Conservation (phyloP, 2,329 filamentous ascomycete genomes). For the Ceratocystiopsis brevicomis region DNA sequence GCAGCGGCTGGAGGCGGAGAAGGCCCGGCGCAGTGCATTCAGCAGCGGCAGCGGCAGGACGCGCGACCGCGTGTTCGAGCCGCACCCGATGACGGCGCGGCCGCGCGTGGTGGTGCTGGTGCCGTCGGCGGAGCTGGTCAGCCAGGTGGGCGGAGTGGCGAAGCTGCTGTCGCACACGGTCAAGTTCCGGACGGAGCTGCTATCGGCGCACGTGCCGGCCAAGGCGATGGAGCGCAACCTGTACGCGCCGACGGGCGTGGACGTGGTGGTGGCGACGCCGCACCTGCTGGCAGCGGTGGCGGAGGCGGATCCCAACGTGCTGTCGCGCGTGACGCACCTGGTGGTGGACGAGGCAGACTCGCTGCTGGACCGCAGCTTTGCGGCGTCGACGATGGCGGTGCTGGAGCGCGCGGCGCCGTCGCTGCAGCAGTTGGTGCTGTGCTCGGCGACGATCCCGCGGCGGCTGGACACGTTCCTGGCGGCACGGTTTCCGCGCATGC, state of each 20-base stretch:
- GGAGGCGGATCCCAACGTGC: constrained; percentile 73
- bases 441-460: constrained; percentile 87
- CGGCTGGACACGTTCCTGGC: constrained; percentile 74
- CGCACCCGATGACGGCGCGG: constrained; percentile 55
- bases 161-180: constrained; percentile 68
- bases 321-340: constrained; percentile 77
- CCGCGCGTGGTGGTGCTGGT: constrained; percentile 75
- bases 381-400: constrained; percentile 62
- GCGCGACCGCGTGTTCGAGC: constrained; percentile 27
- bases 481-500: constrained; percentile 63
- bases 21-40: constrained; percentile 32
- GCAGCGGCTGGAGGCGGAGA: constrained; percentile 33
- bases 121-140: constrained; percentile 78
- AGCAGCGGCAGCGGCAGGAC: constrained; percentile 21
- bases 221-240: constrained; percentile 69
- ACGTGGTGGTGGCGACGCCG: constrained; percentile 73
- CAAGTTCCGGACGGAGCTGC: constrained; percentile 70
- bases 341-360: constrained; percentile 94
- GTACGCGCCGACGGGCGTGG: constrained; percentile 64
- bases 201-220: constrained; percentile 60
- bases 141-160: constrained; percentile 63
- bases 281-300: constrained; percentile 79
- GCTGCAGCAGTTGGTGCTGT: constrained; percentile 71
- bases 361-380: constrained; percentile 82
- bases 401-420: constrained; percentile 68